Base-by-base conservation (phyloP, 108 stramenopile genomes). In the Heterococcus sp. region DNA sequence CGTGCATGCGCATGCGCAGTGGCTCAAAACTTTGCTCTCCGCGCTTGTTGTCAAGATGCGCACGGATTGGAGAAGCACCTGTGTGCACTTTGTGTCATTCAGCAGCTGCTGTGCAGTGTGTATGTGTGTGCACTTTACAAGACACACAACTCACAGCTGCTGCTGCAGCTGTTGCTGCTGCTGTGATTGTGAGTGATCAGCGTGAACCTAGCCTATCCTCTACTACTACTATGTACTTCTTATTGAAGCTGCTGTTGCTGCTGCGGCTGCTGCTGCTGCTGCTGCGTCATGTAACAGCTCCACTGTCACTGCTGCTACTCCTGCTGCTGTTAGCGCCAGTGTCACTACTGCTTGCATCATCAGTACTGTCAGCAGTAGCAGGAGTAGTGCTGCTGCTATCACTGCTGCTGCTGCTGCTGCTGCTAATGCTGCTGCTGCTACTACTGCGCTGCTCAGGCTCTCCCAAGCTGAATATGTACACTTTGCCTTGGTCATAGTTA, bases 401-500 rank as follows among this genome's bases (percentile, higher is more conserved):
- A 58, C 46, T 58, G 46, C 46, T 21, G 46, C 46, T 21, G 46
- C 46, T 14, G 46, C 46, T 21, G 46, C 21, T 58, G 46, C 8
- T 21, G 46, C 46, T 58, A 8, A 21, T 21, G 46, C 46, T 58
- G 46, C 46, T 21, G 46, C 46, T 21, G 21, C 14, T 58, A 8
- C 14, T 58, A 21, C 14, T 21, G 46, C 46, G 14, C 46, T 58
- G 46, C 46, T 58, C 14, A 8, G 46, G 8, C 46, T 58, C 46
- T 21, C 46, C 83, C 38, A 84, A 66, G 33, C 74, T 58, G 66
- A 95, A 95, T 4, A 93, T 92, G 3, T 93, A 88, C 35, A 96
- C 88, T 76, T 94, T 95, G 82, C 94, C 92, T 68, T 92, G 91
- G 72, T 96, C 95, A 73, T 92, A 95, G 85, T 93, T 93, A 21